Percentiles rank a stretch among this genome's conserved stretches.
Conservation (phyloP, 2,329 filamentous ascomycete species). For the Dichotomopilus funicola region DNA sequence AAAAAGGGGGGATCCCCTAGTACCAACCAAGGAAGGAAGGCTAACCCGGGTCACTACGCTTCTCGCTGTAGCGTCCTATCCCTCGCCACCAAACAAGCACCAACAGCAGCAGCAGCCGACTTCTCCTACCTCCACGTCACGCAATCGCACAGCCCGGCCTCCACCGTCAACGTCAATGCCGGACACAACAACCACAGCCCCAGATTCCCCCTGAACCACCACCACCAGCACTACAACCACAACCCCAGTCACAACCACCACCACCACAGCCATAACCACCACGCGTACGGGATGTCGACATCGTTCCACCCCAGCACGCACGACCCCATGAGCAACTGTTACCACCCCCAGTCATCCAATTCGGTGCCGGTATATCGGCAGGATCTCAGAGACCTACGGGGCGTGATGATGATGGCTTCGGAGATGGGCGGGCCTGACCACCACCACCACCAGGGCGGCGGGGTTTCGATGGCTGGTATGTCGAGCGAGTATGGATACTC, state of each 20-base stretch:
- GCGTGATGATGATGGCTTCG: background rate
- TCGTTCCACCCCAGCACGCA: too few species aligned
- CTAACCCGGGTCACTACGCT: too few species aligned
- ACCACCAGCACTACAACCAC: background rate
- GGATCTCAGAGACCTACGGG: background rate
- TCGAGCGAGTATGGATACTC: conserved; percentile 4
- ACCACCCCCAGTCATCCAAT: conserved; percentile 2
- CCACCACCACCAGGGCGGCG: background rate
- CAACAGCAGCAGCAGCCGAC: background rate
- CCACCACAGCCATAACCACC: too few species aligned
- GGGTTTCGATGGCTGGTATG: background rate
- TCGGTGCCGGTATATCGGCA: conserved; percentile 4
- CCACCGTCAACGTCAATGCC: background rate
- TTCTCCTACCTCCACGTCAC: conserved; percentile 1
- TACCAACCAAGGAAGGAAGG: too few species aligned
- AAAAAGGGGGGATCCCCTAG: background rate
- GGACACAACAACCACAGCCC: background rate
- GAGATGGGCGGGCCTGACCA: background rate
- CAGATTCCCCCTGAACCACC: conserved; percentile 3
- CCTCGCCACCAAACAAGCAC: background rate
- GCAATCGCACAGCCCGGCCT: background rate
- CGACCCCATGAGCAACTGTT: background rate
- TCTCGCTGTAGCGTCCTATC: background rate
- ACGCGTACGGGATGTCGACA: too few species aligned
- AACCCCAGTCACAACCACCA: too few species aligned